These are phyloP conservation scores for Kodamaea laetipori DNA, from an alignment of 805 yeast genomes.

Conservation along the genomic window DNA sequence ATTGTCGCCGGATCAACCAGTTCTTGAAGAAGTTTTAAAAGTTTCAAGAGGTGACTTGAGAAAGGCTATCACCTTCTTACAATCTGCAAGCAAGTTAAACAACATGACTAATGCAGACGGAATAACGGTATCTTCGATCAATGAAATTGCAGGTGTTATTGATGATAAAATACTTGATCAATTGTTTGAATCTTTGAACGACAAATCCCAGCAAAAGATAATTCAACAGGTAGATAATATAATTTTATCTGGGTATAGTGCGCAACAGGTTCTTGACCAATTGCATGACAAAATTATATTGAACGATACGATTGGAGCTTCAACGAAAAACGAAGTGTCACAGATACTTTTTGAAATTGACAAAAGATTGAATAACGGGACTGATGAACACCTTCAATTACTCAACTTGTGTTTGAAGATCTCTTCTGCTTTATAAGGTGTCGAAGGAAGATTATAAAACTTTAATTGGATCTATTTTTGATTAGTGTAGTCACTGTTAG, in stretches of 20 bases:
- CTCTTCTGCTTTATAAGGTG: conserved; percentile 21
- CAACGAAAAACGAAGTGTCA: conserved; percentile 66
- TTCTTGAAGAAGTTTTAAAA: conserved; percentile 61
- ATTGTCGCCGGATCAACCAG: conserved; percentile 46
- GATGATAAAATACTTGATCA: conserved; percentile 49
- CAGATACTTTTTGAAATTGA: conserved; percentile 72
- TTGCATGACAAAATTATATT: conserved; percentile 66
- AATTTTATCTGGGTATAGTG: conserved; percentile 75
- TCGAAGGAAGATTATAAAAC: too few relatives aligned
- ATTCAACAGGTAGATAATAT: conserved; percentile 53
- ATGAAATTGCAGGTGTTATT: conserved; percentile 78
- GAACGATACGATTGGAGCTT: conserved; percentile 50
- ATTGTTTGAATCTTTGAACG: conserved; percentile 38
- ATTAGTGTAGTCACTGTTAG: too few relatives aligned
- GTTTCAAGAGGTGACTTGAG: conserved; percentile 90
- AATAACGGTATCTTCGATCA: conserved; percentile 50
- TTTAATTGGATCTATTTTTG: too few relatives aligned
- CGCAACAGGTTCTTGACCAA: conserved; percentile 68
- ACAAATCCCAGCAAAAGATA: conserved; percentile 24
- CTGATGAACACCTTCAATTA: conserved; percentile 84
- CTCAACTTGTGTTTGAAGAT: conserved; percentile 55
- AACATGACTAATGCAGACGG: conserved; percentile 20
- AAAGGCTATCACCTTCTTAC: conserved; percentile 87
- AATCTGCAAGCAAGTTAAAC: conserved; percentile 71
- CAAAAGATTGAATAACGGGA: conserved; percentile 73